Evolutionary conservation across 208 protist species (phyloP), one percentile per base, ranked within the genome.

Genomic region (Leishmania amazonensis): DNA sequence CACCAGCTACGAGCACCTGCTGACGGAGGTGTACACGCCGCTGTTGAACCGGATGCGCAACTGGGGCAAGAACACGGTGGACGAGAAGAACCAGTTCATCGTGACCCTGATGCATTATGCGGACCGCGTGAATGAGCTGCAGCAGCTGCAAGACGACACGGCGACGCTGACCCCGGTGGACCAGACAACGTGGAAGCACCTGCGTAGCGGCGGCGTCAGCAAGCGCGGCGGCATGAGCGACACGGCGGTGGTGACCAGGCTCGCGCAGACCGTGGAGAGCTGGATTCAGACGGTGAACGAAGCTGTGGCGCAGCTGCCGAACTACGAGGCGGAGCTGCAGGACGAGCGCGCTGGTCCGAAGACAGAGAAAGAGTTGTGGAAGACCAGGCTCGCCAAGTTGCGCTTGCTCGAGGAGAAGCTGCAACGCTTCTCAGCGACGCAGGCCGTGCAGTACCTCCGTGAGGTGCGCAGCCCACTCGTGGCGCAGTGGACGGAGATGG

Each of bases 311-410:
- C 85, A 95, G 54, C 79, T 83, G 84, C 95, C 94, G 42, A 97
- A 97, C 86, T 97, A 98, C 84, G 95, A 97, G 83, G 91, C 91
- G 53, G 93, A 98, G 88, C 89, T 97, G 75, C 89, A 91, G 74
- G 93, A 98, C 83, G 96, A 98, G 85, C 88, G 88, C 53, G 87
- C 94, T 2, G 98, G 98, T 0, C 98, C 98, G 40, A 95, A 96
- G 81, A 97, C 98, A 67, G 98, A 99, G 90, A 95, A 99, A 76
- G 93, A 98, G 79, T 83, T 96, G 45, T 99, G 99, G 98, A 98
- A 98, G 80, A 95, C 82, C 47, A 95, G 98, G 38, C 94, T 98
- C 68, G 93, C 95, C 9, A 96, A 95, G 85, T 89, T 99, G 88
- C 97, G 91, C 65, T 83, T 96, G 68, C 88, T 99, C 86, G 91